phyloP scores from a whole-genome alignment of 192 early-diverging fungal species.

The Umbelopsis ramanniana region DNA sequence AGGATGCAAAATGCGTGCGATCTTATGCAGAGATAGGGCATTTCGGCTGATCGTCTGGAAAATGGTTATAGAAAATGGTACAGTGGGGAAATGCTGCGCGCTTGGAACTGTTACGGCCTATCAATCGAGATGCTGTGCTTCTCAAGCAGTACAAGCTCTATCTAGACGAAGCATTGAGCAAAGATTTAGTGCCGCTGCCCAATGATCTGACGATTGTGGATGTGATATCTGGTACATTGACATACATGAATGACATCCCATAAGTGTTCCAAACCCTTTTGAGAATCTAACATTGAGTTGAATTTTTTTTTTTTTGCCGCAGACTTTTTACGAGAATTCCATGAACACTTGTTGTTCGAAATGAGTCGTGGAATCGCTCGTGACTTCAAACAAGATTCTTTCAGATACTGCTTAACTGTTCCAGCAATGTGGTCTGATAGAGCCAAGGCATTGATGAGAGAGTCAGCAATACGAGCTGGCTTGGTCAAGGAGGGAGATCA shows the following conservation, averaged over 20 bases:
- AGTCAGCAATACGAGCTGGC: slow-evolving; percentile 51
- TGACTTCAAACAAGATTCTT: slow-evolving; percentile 22
- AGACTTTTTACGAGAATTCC: slow-evolving; percentile 49
- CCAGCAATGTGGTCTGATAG: slow-evolving; percentile 58
- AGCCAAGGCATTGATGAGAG: slow-evolving; percentile 56
- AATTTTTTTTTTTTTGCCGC: background rate
- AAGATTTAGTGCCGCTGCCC: slow-evolving; percentile 44
- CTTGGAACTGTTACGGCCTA: slow-evolving; percentile 37
- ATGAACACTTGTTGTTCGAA: slow-evolving; percentile 38
- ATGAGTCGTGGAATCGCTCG: slow-evolving; percentile 44
- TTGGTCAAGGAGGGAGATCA: slow-evolving; percentile 47
- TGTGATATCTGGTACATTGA: slow-evolving; percentile 41
- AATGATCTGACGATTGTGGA: slow-evolving; percentile 40
- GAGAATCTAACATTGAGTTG: background rate
- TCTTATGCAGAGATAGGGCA: too few relatives aligned
- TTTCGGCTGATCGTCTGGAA: too few relatives aligned
- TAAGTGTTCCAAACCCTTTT: background rate
- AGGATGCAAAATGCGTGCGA: background rate
- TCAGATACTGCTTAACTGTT: slow-evolving; percentile 42
- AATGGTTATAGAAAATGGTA: slow-evolving; percentile 26
- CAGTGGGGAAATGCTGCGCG: slow-evolving; percentile 51
- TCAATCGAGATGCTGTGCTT: slow-evolving; percentile 40
- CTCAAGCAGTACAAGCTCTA: slow-evolving; percentile 54
- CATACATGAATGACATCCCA: background rate
- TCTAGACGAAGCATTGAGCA: slow-evolving; percentile 43